Base-by-base conservation (phyloP, 2,329 filamentous ascomycete genomes). In the Mycocentrospora acerina region DNA sequence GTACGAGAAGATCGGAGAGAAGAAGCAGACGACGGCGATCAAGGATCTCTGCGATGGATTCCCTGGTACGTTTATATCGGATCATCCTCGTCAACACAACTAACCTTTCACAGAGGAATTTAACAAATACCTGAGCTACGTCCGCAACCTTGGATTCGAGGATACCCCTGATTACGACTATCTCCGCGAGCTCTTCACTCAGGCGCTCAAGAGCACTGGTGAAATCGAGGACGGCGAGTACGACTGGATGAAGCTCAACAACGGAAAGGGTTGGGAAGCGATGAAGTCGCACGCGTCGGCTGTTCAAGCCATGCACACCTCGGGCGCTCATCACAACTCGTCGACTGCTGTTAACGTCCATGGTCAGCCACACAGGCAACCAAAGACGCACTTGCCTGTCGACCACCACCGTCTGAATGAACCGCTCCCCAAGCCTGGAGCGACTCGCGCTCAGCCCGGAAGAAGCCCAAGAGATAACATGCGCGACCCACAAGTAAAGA, bases 1-100 rank as follows among this genome's bases (percentile, higher is more conserved):
- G 75, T 98, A 98, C 68, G 93, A 98, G 74, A 97, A 97, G 80
- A 98, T 98, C 71, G 93, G 93, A 30, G 91, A 98, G 78, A 97
- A 98, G 85, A 98, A 98, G 77, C 93, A 97, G 75, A 96, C 91
- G 0, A 97, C 93, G 15, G 81, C 82, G 4, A 94, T 98, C 74
- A 95, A 96, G 75, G 93, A 98, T 60, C 81, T 98, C 12, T 97
- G 91, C 67, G 90, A 96, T 57, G 86, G 89, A 35, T 97, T 95
- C 72, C 91, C 93, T 52, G 80, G 80, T 83, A 75, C 27, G 71
- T 67, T 22, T 2, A 10, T 15, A 8, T 10, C 25, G 8, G 15
- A 14, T 11, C 16, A 26, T 14, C 8, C 4, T n/a, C 7, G 11
- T 16, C 11, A 29, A 12, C 24, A 24, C 4, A 25, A 37, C 67